A percentile compares a stretch with the other conserved stretches of the same genome.
These are phyloP conservation scores for Phanerochaete carnosa DNA, from an alignment of 768 basidiomycete species.

Conservation along the genomic window DNA sequence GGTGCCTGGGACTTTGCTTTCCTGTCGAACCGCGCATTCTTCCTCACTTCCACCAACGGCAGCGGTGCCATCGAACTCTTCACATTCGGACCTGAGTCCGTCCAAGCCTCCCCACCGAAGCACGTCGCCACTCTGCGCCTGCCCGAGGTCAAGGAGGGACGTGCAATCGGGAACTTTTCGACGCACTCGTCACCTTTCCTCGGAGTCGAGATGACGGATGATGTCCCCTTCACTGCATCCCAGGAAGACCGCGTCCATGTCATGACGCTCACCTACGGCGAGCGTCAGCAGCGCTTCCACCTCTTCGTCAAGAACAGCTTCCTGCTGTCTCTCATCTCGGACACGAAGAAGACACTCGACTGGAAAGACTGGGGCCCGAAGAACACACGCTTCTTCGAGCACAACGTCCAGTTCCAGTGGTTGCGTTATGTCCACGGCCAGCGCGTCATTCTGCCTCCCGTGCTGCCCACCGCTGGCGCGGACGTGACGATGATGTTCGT, in stretches of 20 bases:
- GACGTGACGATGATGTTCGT: constrained; percentile 16
- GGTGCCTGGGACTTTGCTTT: constrained; percentile 44
- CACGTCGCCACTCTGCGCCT: constrained; percentile 25
- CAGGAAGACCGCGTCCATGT: constrained; percentile 25
- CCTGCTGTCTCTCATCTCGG: constrained; percentile 18
- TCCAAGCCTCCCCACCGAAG: not conserved
- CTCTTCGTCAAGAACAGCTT: constrained; percentile 32
- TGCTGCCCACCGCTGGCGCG: constrained; percentile 9
- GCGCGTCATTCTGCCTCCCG: constrained; percentile 28
- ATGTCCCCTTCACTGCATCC: constrained; percentile 19
- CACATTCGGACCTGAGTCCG: constrained; percentile 26
- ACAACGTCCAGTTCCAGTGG: constrained; percentile 35
- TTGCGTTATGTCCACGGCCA: constrained; percentile 40
- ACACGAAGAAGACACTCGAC: not conserved
- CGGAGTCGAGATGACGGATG: not conserved
- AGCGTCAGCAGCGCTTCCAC: constrained; percentile 19
- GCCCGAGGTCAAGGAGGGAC: constrained; percentile 15
- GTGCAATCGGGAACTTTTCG: constrained; percentile 14
- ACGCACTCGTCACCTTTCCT: constrained; percentile 29
- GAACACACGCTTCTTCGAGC: constrained; percentile 31
- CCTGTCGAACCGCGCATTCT: constrained; percentile 39
- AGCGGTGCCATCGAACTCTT: constrained; percentile 42
- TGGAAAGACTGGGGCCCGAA: constrained; percentile 40
- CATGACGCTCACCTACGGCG: constrained; percentile 25
- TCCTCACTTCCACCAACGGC: constrained; percentile 33